phyloP scores from a whole-genome alignment of 2,329 filamentous ascomycete genomes.

The Immersiporthe knoxdaviesiana region DNA sequence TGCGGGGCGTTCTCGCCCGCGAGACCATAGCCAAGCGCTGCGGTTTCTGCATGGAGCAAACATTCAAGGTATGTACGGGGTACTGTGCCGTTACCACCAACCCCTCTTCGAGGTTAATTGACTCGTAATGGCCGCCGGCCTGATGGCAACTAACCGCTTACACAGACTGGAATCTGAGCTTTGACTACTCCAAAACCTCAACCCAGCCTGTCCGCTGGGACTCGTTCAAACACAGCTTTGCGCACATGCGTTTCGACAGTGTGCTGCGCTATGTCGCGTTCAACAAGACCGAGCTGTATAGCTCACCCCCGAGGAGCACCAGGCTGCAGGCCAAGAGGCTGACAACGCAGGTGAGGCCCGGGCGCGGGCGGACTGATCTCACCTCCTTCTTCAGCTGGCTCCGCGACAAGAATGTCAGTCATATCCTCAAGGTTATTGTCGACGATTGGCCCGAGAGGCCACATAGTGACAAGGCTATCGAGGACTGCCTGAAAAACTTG shows the following conservation, averaged over 20 bases:
- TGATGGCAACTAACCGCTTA: not conserved
- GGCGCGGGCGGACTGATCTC: not conserved
- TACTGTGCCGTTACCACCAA: not conserved
- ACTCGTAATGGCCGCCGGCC: not conserved
- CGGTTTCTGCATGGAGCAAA: constrained; percentile 8
- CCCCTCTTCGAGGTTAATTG: not conserved
- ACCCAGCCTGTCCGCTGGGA: not conserved
- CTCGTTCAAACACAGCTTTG: not conserved
- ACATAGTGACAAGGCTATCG: constrained; percentile 8
- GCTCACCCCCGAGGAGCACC: not conserved
- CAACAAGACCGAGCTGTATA: not conserved
- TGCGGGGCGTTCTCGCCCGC: not conserved
- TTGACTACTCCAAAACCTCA: not conserved
- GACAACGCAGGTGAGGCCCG: not conserved
- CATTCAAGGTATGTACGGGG: not conserved
- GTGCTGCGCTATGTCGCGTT: not conserved
- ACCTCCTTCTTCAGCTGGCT: not conserved
- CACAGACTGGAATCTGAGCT: constrained; percentile 6
- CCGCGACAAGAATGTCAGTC: not conserved
- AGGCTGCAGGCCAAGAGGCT: not conserved
- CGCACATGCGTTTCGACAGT: not conserved
- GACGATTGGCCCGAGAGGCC: not conserved
- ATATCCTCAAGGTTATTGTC: constrained; percentile 7
- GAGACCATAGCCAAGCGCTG: not conserved
- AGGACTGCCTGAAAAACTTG: not conserved